These are phyloP conservation scores for Xerocomus subilludens DNA, from an alignment of 1,284 basidiomycete genomes.

Conservation along the genomic window DNA sequence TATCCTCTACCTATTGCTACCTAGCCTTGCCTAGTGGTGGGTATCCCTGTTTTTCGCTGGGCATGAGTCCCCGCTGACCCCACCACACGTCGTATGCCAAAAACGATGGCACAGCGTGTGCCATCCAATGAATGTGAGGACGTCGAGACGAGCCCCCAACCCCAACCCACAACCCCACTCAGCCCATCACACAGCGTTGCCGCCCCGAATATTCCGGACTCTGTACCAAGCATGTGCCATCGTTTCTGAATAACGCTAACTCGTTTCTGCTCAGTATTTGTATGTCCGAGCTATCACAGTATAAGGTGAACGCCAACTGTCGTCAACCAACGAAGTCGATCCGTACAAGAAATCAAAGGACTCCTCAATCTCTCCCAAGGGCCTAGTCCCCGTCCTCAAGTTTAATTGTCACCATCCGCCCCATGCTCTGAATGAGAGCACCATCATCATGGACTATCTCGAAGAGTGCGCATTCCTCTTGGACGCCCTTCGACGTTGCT, in stretches of 20 bases:
- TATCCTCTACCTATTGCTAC: too few species aligned
- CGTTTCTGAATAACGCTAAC: too few species aligned
- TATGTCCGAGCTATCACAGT: slow-evolving; percentile 37
- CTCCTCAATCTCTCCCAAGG: slow-evolving; percentile 84
- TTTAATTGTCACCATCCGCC: slow-evolving; percentile 65
- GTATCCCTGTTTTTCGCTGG: too few species aligned
- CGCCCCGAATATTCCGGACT: slow-evolving; percentile 56
- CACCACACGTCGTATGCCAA: too few species aligned
- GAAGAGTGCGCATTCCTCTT: slow-evolving; percentile 69
- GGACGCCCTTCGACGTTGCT: not conserved
- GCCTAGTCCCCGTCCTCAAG: slow-evolving; percentile 78
- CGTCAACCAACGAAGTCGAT: slow-evolving; percentile 74
- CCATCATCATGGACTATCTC: slow-evolving; percentile 77
- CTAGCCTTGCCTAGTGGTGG: too few species aligned
- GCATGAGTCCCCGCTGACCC: too few species aligned
- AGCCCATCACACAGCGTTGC: too few species aligned
- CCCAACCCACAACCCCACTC: too few species aligned
- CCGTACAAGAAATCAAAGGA: slow-evolving; percentile 84
- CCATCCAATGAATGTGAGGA: too few species aligned
- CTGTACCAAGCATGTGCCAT: slow-evolving; percentile 50
- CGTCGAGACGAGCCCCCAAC: too few species aligned
- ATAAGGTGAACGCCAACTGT: not conserved
- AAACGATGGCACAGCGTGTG: too few species aligned
- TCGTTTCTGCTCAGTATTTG: slow-evolving; percentile 52
- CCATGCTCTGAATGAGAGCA: slow-evolving; percentile 73